A percentile compares a stretch with the other conserved stretches of the same genome.
These are phyloP conservation scores for Yamadazyma dushanensis DNA, from an alignment of 1,139 yeast genomes.

Conservation along the genomic window DNA sequence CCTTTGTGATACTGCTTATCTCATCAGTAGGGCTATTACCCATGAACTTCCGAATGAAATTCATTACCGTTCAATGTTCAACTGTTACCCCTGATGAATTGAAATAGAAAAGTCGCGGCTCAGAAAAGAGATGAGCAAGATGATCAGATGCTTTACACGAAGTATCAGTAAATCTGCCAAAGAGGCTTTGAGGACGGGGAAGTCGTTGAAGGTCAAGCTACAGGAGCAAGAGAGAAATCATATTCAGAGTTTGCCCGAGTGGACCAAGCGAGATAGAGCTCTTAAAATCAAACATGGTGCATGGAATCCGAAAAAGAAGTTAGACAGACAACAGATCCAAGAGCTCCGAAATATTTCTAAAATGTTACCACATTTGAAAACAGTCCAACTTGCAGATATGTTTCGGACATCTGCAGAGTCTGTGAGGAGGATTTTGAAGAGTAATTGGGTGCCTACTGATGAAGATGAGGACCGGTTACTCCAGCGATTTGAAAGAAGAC, in stretches of 20 bases:
- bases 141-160: slow-evolving; percentile 7
- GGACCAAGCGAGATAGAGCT: slow-evolving; percentile 70
- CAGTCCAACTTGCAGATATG: slow-evolving; percentile 60
- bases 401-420: slow-evolving; percentile 83
- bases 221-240: slow-evolving; percentile 8
- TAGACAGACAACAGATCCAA: slow-evolving; percentile 71
- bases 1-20: slow-evolving; percentile 72
- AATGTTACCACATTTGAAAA: slow-evolving; percentile 58
- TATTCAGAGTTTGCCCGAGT: slow-evolving; percentile 31
- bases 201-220: slow-evolving; percentile 6
- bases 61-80: slow-evolving; percentile 50
- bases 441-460: slow-evolving; percentile 70
- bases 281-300: slow-evolving; percentile 56
- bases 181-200: slow-evolving; percentile 2
- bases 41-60: slow-evolving; percentile 71
- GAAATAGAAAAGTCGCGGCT: slow-evolving; percentile 2
- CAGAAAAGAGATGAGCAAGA: slow-evolving; percentile 2
- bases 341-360: slow-evolving; percentile 59
- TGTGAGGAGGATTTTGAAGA: slow-evolving; percentile 71
- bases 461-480: slow-evolving; percentile 48
- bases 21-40: slow-evolving; percentile 65
- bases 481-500: slow-evolving; percentile 47
- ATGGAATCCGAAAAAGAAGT: slow-evolving; percentile 71
- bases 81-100: slow-evolving; percentile 2
- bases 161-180: slow-evolving; percentile 6